These are phyloP conservation scores for Colletotrichum sp. DNA, from an alignment of 2,329 filamentous ascomycete genomes.

Conservation along the genomic window DNA sequence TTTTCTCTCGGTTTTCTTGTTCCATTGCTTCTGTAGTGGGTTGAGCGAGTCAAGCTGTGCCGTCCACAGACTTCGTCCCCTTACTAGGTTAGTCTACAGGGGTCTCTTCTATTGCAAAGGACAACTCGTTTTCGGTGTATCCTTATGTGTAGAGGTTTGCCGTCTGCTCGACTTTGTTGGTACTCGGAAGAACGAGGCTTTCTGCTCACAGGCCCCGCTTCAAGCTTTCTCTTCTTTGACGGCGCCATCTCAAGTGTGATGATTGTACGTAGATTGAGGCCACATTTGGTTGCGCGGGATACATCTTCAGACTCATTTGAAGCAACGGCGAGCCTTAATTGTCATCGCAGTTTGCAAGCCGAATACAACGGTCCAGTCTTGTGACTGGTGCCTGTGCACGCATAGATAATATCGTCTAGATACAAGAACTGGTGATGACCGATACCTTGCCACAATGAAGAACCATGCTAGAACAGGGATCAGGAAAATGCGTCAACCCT, in stretches of 20 bases:
- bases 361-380: too few relatives aligned
- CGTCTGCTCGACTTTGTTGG: neutral
- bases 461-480: too few relatives aligned
- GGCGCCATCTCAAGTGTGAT: too few relatives aligned
- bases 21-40: neutral
- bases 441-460: too few relatives aligned
- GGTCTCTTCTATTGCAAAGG: neutral
- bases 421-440: too few relatives aligned
- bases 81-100: neutral
- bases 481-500: neutral
- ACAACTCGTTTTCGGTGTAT: neutral
- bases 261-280: too few relatives aligned
- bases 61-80: neutral
- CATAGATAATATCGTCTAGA: too few relatives aligned
- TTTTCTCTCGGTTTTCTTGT: neutral
- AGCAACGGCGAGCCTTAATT: neutral
- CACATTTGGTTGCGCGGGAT: too few relatives aligned
- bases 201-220: neutral
- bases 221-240: neutral
- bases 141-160: neutral
- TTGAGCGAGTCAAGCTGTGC: neutral
- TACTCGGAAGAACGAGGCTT: neutral
- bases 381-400: too few relatives aligned
- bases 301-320: neutral
- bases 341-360: neutral